These are phyloP conservation scores for Parastagonospora nodorum DNA, from an alignment of 2,329 filamentous ascomycete genomes.

Conservation along the genomic window DNA sequence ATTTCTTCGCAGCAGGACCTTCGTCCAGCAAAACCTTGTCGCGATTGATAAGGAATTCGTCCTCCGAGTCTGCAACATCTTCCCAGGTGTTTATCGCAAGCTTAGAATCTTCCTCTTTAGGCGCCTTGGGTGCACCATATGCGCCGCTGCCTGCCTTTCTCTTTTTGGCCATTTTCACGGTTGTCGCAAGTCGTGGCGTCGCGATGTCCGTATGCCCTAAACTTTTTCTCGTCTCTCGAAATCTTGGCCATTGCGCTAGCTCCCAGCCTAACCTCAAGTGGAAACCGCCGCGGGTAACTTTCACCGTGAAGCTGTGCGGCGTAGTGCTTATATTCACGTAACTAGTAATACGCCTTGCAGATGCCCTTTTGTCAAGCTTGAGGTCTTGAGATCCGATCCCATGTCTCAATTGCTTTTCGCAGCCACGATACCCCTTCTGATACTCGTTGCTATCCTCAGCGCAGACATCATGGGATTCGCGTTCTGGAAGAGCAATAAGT, in stretches of 20 bases:
- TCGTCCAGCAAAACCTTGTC: constrained; percentile 89
- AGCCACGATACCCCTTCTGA: constrained; percentile 41
- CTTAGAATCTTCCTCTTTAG: constrained; percentile 54
- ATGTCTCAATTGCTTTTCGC: constrained; percentile 47
- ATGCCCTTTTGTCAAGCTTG: not conserved
- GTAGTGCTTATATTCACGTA: constrained; percentile 8
- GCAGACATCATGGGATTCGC: constrained; percentile 70
- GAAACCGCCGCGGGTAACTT: not conserved
- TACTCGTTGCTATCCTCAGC: constrained; percentile 46
- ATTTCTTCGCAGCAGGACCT: constrained; percentile 75
- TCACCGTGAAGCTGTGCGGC: not conserved
- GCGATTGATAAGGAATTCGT: constrained; percentile 86
- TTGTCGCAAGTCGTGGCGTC: constrained; percentile 8
- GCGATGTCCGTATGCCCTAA: constrained; percentile 14
- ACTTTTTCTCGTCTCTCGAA: constrained; percentile 27
- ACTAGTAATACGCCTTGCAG: not conserved
- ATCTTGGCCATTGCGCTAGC: constrained; percentile 32
- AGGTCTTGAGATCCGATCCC: constrained; percentile 22
- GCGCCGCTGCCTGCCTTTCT: constrained; percentile 69
- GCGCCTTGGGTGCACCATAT: constrained; percentile 42
- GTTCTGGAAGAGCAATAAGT: constrained; percentile 67
- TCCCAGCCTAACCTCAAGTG: not conserved
- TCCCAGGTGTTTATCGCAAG: constrained; percentile 68
- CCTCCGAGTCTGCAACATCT: constrained; percentile 90
- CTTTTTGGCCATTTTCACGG: constrained; percentile 57